Evolutionary conservation across 805 yeast genomes (phyloP).

Genomic region (Candida odintsovae): DNA sequence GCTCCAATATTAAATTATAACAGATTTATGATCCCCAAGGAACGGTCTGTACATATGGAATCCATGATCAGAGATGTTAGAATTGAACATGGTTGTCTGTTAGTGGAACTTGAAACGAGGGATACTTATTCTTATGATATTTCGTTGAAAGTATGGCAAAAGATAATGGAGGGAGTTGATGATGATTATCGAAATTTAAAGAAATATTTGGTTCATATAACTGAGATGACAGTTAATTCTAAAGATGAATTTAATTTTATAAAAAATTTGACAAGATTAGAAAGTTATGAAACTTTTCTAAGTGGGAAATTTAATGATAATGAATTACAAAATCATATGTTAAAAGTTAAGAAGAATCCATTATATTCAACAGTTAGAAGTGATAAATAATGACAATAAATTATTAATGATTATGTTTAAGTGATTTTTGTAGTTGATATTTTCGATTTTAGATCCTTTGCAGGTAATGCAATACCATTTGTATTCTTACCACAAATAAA

Average conservation of each 20-base stretch:
- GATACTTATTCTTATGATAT: conserved; percentile 39
- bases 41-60: conserved; percentile 11
- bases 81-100: conserved; percentile 33
- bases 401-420: too few species aligned
- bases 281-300: conserved; percentile 11
- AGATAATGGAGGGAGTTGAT: conserved; percentile 32
- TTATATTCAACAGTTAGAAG: conserved; percentile 5
- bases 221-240: neutral
- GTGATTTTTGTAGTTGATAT: neutral
- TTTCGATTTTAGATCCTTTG: conserved; percentile 31
- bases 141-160: conserved; percentile 41
- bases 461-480: conserved; percentile 52
- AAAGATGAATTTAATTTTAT: conserved; percentile 5
- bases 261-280: conserved; percentile 14
- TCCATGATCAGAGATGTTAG: conserved; percentile 28
- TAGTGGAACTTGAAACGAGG: conserved; percentile 32
- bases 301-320: neutral
- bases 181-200: conserved; percentile 9
- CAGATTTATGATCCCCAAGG: conserved; percentile 15
- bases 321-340: neutral
- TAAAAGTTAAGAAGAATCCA: neutral
- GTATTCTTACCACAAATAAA: conserved; percentile 56
- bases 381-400: neutral
- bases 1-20: conserved; percentile 46
- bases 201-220: conserved; percentile 15